Evolutionary conservation across 768 basidiomycete genomes (phyloP), one percentile per base, ranked within the genome.

Genomic region (Suillus placidus): DNA sequence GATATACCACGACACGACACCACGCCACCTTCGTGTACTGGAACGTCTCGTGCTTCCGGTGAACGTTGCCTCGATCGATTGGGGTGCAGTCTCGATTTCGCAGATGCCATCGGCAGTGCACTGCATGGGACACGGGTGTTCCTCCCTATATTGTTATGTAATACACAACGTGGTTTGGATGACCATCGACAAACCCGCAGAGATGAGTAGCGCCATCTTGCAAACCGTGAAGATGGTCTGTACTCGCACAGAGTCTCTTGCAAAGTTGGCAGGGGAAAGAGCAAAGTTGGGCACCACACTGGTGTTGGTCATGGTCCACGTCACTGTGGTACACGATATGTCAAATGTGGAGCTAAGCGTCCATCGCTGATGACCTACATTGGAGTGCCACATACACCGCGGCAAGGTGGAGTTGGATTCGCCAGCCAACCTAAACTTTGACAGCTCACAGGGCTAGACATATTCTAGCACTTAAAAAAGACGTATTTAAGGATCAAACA

Each of bases 41-140:
- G 68, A 88, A 89, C 1, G 83, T 86, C 65, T 87, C 85, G 60
- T 88, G 84, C 64, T 72, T 0, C 88, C 88, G 0, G 82, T 83
- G 67, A 89, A 89, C 0, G 86, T 88, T 5, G 87, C 85, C 69
- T 88, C 84, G 37, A 89, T 82, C 0, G 87, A 84, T 61, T 84
- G 82, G 1, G 88, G 88, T 0, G 81, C 77, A 0, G 83, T 86
- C 60, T 88, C 82, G 14, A 89, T 88, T 54, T 87, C 79, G 63
- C 88, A 89, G 18, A 83, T 84, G 3, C 88, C 88, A 0, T 71
- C 68, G 0, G 81, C 76, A n/a, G 73, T 67, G 64, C 88, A 89
- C 2, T 76, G 42, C 0, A 78, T 72, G 23, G 69, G 55, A 66
- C 87, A 88, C 13, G 78, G 60, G 69, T 88, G 87, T 26, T 79